Evolutionary conservation across 345 rosid genomes (phyloP), one percentile per base, ranked within the genome.

Genomic region (Linum lewisii): DNA sequence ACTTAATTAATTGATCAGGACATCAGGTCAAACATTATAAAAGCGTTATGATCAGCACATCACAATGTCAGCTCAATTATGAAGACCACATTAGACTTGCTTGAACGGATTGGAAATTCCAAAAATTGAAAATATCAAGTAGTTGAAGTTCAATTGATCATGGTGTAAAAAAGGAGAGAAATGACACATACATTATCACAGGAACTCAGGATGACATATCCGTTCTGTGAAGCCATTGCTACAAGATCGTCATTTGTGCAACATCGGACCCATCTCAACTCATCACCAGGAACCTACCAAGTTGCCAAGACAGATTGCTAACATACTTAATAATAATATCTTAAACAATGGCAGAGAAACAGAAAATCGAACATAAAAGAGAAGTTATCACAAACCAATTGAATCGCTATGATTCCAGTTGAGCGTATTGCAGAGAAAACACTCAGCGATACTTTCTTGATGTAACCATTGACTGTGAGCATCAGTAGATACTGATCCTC

Each of bases 151-250:
- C 18, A 42, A 42, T 29, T 42, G 47, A 42, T 42, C 47, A 42
- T 9, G 16, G 18, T 11, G 18, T 42, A 1, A 25, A 4, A 58
- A 1, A 49, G 32, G 29, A 61, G 60, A 34, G 24, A 59, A 6
- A 42, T 51, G 44, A 47, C 22, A 63, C 89, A 72, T 78, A 88
- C 98, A 72, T 69, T 78, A 54, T 82, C 90, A 58, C 93, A 86
- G 54, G 93, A 78, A 70, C 87, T 82, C 54, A 92, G 66, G 69
- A 86, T 84, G 62, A 88, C 97, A 93, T 76, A 82, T 85, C 97
- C 98, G 50, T 88, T 86, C 54, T 78, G 97, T 13, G 98, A 92
- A 60, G 98, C 98, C 97, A 92, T 84, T 42, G 97, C 97, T 59
- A 88, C 87, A 59, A 88, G 86, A 75, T 92, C 98, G 66, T 83